Conservation (phyloP, 371 early-diverging fungal species). For the Mucor lusitanicus region DNA sequence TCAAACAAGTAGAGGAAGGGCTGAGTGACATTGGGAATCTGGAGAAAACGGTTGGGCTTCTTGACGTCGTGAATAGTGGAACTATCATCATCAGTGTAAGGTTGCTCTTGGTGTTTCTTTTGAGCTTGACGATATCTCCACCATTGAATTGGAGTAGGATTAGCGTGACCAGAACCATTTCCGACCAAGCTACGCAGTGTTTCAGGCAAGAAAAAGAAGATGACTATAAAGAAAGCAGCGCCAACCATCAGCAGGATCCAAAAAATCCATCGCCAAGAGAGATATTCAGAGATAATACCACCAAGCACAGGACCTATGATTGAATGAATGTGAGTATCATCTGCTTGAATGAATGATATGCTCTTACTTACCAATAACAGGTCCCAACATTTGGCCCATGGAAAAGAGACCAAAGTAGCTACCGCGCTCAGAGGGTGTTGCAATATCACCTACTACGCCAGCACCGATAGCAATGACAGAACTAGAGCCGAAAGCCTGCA, state of each 20-base stretch:
- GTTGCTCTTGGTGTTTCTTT: neutral
- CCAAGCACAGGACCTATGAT: constrained; percentile 35
- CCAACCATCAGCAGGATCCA: constrained; percentile 34
- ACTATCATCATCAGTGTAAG: neutral
- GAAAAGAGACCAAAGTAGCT: constrained; percentile 63
- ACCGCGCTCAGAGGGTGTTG: constrained; percentile 49
- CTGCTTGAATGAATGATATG: too few relatives aligned
- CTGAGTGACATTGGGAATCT: constrained; percentile 5
- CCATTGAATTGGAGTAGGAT: constrained; percentile 39
- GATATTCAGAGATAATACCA: constrained; percentile 13
- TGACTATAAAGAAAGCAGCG: constrained; percentile 13
- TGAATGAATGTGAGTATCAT: too few relatives aligned
- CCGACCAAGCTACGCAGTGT: constrained; percentile 53
- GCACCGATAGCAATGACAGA: constrained; percentile 60
- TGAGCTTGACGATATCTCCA: neutral
- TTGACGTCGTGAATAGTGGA: neutral
- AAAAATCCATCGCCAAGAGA: constrained; percentile 31
- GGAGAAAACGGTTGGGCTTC: constrained; percentile 2
- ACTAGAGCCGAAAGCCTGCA: constrained; percentile 65
- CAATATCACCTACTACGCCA: constrained; percentile 14
- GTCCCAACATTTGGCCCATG: constrained; percentile 53
- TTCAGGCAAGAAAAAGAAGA: constrained; percentile 32
- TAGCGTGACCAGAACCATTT: constrained; percentile 42
- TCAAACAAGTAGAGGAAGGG: constrained; percentile 25
- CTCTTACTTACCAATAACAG: constrained; percentile 8